Percentiles rank a stretch among this genome's conserved stretches.
Conservation (phyloP, 805 yeast genomes). For the Isabelozyma pseudorhagii region DNA sequence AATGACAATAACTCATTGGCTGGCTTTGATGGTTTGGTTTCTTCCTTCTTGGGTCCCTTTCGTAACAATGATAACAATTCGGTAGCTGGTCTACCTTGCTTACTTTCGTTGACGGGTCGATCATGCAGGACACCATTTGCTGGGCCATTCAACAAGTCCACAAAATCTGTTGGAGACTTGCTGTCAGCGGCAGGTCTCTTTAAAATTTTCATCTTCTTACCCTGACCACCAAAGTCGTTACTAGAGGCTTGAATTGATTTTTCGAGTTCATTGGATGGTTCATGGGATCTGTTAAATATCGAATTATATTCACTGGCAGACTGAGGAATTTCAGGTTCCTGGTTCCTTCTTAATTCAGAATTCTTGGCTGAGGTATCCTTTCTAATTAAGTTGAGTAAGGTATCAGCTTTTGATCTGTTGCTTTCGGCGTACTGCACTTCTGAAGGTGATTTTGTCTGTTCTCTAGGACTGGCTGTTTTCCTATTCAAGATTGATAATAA, state of each 20-base stretch:
- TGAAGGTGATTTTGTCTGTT: background rate
- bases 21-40: background rate
- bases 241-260: slow-evolving; percentile 8
- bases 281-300: slow-evolving; percentile 4
- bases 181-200: slow-evolving; percentile 8
- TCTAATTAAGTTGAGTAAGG: slow-evolving; percentile 26
- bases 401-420: slow-evolving; percentile 29
- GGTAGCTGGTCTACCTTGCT: slow-evolving; percentile 8
- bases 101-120: background rate
- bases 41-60: slow-evolving; percentile 3
- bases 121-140: slow-evolving; percentile 1
- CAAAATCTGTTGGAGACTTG: slow-evolving; percentile 8
- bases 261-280: slow-evolving; percentile 25
- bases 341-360: slow-evolving; percentile 1
- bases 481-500: slow-evolving; percentile 41
- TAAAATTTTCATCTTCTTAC: slow-evolving; percentile 26
- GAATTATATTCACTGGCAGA: background rate
- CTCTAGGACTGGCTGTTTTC: slow-evolving; percentile 5
- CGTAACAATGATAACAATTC: slow-evolving; percentile 13
- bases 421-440: slow-evolving; percentile 12
- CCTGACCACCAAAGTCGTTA: slow-evolving; percentile 9
- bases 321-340: background rate
- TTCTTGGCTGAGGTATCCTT: slow-evolving; percentile 4
- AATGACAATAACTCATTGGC: slow-evolving; percentile 13
- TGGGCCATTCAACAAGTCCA: slow-evolving; percentile 7